Conservation (phyloP, 257 asterid genomes). For the Avicennia marina region DNA sequence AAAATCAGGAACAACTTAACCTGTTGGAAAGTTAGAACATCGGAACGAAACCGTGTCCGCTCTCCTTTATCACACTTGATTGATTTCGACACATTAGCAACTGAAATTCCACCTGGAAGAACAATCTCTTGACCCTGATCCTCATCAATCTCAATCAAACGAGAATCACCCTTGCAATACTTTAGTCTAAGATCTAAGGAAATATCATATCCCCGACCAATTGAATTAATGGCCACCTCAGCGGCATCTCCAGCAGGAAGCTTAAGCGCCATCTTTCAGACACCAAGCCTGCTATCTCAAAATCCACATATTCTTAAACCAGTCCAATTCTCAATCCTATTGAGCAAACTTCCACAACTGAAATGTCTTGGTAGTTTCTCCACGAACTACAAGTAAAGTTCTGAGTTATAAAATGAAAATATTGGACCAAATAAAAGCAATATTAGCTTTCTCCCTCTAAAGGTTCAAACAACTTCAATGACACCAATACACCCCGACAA, state of each 20-base stretch:
- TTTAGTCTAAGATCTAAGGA: constrained; percentile 83
- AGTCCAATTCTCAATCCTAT: constrained; percentile 4
- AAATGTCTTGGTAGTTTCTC: background rate
- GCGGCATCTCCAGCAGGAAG: constrained; percentile 88
- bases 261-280: constrained; percentile 69
- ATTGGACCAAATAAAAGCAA: constrained; percentile 5
- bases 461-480: constrained; percentile 7
- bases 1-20: constrained; percentile 31
- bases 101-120: constrained; percentile 75
- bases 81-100: constrained; percentile 68
- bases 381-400: constrained; percentile 1
- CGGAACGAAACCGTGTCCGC: constrained; percentile 83
- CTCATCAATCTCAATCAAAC: constrained; percentile 76
- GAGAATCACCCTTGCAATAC: constrained; percentile 82
- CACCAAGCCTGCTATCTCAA: constrained; percentile 7
- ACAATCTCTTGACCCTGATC: constrained; percentile 69
- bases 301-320: constrained; percentile 5
- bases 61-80: constrained; percentile 98
- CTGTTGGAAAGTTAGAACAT: constrained; percentile 89
- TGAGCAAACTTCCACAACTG: constrained; percentile 4
- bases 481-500: constrained; percentile 22
- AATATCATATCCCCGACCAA: constrained; percentile 91
- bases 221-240: constrained; percentile 75
- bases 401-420: constrained; percentile 1
- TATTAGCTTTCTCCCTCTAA: constrained; percentile 7